phyloP scores from a whole-genome alignment of 2,329 filamentous ascomycete species.

The Blumeria hordei region DNA sequence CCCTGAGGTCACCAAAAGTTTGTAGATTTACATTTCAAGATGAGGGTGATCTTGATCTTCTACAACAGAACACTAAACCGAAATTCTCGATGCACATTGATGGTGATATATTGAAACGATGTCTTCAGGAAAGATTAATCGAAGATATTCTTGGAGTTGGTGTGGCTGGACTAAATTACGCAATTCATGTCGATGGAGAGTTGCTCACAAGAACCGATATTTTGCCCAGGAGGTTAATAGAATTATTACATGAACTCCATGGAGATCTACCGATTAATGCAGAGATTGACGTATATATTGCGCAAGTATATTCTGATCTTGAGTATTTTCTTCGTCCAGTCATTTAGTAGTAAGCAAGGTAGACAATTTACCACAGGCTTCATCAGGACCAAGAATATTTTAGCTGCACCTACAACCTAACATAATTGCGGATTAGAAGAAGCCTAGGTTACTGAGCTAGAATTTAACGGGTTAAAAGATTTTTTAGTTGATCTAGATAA shows the following conservation, averaged over 20 bases:
- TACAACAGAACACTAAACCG: constrained; percentile 19
- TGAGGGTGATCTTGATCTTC: constrained; percentile 2
- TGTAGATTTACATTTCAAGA: constrained; percentile 23
- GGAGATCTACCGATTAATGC: constrained; percentile 16
- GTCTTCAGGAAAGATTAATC: constrained; percentile 23
- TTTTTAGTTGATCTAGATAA: no score
- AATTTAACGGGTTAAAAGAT: no score
- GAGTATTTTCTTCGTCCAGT: constrained; percentile 27
- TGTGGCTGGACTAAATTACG: neutral
- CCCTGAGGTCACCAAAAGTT: constrained; percentile 21
- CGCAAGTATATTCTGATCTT: constrained; percentile 28
- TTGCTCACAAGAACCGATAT: constrained; percentile 2
- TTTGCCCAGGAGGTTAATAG: constrained; percentile 18
- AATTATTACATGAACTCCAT: constrained; percentile 26
- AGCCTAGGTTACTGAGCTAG: no score
- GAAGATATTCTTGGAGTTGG: constrained; percentile 18
- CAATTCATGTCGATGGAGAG: neutral
- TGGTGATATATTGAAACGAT: constrained; percentile 36
- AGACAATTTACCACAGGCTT: no score
- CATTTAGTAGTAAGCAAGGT: neutral
- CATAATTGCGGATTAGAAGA: no score
- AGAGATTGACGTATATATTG: constrained; percentile 18
- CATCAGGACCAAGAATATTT: no score
- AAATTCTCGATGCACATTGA: constrained; percentile 36
- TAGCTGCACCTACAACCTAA: no score